A percentile compares a stretch with the other conserved stretches of the same genome.
Conservation (phyloP, 768 basidiomycete genomes). For the Tulasnella sp. region DNA sequence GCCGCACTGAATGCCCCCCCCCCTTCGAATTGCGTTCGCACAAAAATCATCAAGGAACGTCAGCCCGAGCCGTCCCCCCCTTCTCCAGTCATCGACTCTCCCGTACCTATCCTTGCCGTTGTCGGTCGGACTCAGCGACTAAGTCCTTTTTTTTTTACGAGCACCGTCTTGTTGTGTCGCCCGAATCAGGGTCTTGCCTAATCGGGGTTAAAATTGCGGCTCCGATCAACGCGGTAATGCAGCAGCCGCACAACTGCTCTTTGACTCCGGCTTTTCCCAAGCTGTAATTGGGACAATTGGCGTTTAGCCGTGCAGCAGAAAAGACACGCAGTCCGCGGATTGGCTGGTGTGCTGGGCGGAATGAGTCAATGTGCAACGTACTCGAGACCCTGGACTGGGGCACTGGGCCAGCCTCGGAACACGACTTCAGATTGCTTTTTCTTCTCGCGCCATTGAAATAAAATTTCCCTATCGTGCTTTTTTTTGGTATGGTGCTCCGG, state of each 20-base stretch:
- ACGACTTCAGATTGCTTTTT: slow-evolving; percentile 4
- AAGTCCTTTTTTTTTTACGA: too few relatives aligned
- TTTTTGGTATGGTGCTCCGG: not conserved
- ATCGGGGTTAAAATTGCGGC: not conserved
- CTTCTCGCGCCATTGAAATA: not conserved
- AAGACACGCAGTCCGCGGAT: slow-evolving; percentile 14
- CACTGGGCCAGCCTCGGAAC: not conserved
- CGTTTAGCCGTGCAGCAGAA: not conserved
- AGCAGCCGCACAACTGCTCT: not conserved
- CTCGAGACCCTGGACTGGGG: not conserved
- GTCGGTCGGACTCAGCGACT: not conserved
- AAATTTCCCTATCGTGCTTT: not conserved
- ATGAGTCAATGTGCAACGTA: slow-evolving; percentile 11
- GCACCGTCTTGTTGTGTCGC: not conserved
- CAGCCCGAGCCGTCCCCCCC: not conserved
- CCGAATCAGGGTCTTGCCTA: not conserved
- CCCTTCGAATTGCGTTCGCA: not conserved
- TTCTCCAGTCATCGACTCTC: not conserved
- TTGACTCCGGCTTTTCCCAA: slow-evolving; percentile 8
- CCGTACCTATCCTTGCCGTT: not conserved
- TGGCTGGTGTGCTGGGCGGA: not conserved
- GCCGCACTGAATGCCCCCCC: not conserved
- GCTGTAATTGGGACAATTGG: not conserved
- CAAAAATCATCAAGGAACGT: not conserved
- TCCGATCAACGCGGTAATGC: not conserved